Percentiles rank a stretch among this genome's conserved stretches.
phyloP scores from a whole-genome alignment of 345 rosid genomes.

The Psidium friedrichsthalianum region DNA sequence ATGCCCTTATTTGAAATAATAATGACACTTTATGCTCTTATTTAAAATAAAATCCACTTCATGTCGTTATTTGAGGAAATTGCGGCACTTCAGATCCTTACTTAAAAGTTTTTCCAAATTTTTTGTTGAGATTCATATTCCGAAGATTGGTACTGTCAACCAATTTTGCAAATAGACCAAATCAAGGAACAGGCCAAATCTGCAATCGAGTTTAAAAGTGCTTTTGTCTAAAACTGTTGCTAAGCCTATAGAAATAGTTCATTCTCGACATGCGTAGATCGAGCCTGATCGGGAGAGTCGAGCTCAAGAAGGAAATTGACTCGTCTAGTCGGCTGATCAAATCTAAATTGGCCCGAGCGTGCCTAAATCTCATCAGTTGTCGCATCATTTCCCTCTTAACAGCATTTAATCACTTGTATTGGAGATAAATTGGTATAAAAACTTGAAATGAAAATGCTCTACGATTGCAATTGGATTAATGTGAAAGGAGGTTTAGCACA shows the following conservation, averaged over 20 bases:
- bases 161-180: neutral
- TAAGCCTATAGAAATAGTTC: accelerated
- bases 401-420: accelerated
- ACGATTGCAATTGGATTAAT: no score
- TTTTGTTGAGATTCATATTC: neutral
- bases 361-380: accelerated
- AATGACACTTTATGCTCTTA: no score
- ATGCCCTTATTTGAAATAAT: no score
- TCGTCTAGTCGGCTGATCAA: neutral
- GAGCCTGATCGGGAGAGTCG: neutral
- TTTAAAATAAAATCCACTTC: no score
- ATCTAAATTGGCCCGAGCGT: neutral
- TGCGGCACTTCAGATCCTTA: no score
- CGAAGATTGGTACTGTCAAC: accelerated
- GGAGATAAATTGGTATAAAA: neutral
- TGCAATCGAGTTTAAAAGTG: accelerated
- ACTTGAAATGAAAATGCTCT: neutral
- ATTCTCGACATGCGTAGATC: neutral
- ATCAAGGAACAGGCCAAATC: accelerated
- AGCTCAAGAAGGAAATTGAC: neutral
- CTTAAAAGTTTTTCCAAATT: no score
- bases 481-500: no score
- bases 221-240: accelerated
- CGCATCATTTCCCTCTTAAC: neutral
- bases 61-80: no score